Base-by-base conservation (phyloP, 2,329 filamentous ascomycete genomes). In the Tolypocladium tundrense region DNA sequence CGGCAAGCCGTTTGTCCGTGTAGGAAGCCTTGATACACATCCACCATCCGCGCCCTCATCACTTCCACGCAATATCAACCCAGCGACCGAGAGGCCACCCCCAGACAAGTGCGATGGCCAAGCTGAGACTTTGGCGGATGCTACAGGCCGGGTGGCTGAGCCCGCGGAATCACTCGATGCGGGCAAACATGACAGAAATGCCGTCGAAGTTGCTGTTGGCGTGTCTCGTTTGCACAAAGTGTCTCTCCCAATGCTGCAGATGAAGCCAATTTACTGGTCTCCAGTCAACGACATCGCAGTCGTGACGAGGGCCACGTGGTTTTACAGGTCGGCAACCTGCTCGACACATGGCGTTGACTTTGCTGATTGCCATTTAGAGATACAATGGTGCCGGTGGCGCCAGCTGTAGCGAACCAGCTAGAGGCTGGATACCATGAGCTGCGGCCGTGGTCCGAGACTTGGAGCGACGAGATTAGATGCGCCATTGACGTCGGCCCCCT, bases 261-360 rank as follows among this genome's bases (percentile, higher is more conserved):
- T 99, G 91, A 90, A 92, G 70, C 94, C 94, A 0, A 97, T 97
- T 60, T 99, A 99, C 70, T 99, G 94, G 94, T 92, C 88, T 21
- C 93, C 94, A 9, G 82, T 97, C 39, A 91, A 96, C 66, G 94
- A 97, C 67, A 83, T 95, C 39, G 88, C 90, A 8, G 79, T 86
- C 41, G 91, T 97, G 1, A 80, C 88, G 58, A 82, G 94, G 63
- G 91, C 89, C 1, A 97, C 93, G 0, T 99, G 94, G 94, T 99
- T 99, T 70, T 97, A 97, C 72, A 88, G 88, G 75, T 81, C 68
- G 59, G 70, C 61, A 2, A 11, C 41, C 14, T 50, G 3, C 31
- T 35, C 14, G 31, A 37, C 31, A n/a, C 48, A 19, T 33, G 19
- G 4, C 19, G 31, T 50, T 31, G 24, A 35, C 24, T 3, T 33